A percentile compares a stretch with the other conserved stretches of the same genome.
These are phyloP conservation scores for Sporopachydermia quercuum DNA, from an alignment of 805 yeast species.

Conservation along the genomic window DNA sequence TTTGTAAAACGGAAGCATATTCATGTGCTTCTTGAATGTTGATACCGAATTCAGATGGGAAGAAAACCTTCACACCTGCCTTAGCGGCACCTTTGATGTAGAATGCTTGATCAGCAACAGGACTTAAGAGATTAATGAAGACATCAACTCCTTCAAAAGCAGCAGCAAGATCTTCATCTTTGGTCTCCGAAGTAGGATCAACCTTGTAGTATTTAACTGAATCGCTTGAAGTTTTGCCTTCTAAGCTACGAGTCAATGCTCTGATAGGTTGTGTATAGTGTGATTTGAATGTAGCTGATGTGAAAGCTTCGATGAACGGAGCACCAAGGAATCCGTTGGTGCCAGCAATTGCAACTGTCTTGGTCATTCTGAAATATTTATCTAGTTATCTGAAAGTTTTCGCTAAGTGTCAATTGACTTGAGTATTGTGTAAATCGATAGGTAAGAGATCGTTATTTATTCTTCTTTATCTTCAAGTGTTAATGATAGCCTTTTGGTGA, in stretches of 20 bases:
- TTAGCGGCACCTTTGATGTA: neutral
- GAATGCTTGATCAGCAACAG: neutral
- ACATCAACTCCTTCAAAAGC: slow-evolving; percentile 35
- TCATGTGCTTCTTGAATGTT: slow-evolving; percentile 3
- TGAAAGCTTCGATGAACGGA: slow-evolving; percentile 30
- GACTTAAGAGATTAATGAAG: slow-evolving; percentile 29
- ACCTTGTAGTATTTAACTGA: neutral
- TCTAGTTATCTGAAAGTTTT: too few relatives aligned
- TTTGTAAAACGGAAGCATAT: slow-evolving; percentile 3
- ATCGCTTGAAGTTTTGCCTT: slow-evolving; percentile 18
- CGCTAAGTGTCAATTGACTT: too few relatives aligned
- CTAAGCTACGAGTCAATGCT: slow-evolving; percentile 31
- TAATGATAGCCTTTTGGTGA: too few relatives aligned
- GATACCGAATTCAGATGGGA: slow-evolving; percentile 46
- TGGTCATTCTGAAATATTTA: too few relatives aligned
- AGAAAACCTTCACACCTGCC: neutral
- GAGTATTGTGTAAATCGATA: too few relatives aligned
- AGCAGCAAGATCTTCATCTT: slow-evolving; percentile 11
- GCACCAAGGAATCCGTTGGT: slow-evolving; percentile 36
- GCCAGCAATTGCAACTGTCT: slow-evolving; percentile 35
- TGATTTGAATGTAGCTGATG: slow-evolving; percentile 25
- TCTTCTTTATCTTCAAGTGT: too few relatives aligned
- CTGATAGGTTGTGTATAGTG: slow-evolving; percentile 33
- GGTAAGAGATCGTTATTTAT: too few relatives aligned
- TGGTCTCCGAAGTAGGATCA: neutral